These are phyloP conservation scores for Melampsora allii-populina DNA, from an alignment of 1,284 basidiomycete genomes.

Conservation along the genomic window DNA sequence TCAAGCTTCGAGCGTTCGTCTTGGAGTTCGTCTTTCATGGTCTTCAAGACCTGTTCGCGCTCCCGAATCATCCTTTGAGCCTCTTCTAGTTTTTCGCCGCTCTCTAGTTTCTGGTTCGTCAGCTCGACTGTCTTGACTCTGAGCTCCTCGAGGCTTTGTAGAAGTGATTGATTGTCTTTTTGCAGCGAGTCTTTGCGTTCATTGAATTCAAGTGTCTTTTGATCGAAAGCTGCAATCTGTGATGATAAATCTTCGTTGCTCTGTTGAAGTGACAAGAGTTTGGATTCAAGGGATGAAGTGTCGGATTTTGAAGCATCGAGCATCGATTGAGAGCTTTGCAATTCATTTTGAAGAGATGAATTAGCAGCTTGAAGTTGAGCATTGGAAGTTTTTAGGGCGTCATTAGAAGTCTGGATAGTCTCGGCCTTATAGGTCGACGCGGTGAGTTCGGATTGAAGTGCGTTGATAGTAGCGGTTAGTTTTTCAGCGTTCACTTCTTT, in stretches of 20 bases:
- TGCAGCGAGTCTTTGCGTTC: slow-evolving; percentile 21
- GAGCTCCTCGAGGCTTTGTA: slow-evolving; percentile 39
- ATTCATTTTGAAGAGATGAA: slow-evolving; percentile 10
- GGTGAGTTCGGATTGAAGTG: slow-evolving; percentile 9
- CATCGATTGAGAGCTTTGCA: slow-evolving; percentile 10
- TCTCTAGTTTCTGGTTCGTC: slow-evolving; percentile 27
- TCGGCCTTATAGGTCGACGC: background rate
- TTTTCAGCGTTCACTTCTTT: slow-evolving; percentile 8
- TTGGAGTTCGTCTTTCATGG: slow-evolving; percentile 15
- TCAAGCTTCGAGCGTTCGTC: slow-evolving; percentile 15
- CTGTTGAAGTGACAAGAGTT: slow-evolving; percentile 14
- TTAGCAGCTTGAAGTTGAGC: slow-evolving; percentile 11
- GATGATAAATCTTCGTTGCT: slow-evolving; percentile 8
- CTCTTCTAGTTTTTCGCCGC: slow-evolving; percentile 32
- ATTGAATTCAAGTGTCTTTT: slow-evolving; percentile 17
- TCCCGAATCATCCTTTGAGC: slow-evolving; percentile 18
- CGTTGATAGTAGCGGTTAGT: background rate
- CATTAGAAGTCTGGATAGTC: slow-evolving; percentile 10
- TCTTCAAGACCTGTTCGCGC: slow-evolving; percentile 23
- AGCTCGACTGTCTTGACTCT: slow-evolving; percentile 14
- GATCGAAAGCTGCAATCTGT: slow-evolving; percentile 14
- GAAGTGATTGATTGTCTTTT: slow-evolving; percentile 37
- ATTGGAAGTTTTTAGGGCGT: slow-evolving; percentile 22
- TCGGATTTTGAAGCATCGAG: slow-evolving; percentile 14
- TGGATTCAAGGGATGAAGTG: slow-evolving; percentile 25